Evolutionary conservation across 73 alveolate species (phyloP).

Genomic region (Stentor roeselii): DNA sequence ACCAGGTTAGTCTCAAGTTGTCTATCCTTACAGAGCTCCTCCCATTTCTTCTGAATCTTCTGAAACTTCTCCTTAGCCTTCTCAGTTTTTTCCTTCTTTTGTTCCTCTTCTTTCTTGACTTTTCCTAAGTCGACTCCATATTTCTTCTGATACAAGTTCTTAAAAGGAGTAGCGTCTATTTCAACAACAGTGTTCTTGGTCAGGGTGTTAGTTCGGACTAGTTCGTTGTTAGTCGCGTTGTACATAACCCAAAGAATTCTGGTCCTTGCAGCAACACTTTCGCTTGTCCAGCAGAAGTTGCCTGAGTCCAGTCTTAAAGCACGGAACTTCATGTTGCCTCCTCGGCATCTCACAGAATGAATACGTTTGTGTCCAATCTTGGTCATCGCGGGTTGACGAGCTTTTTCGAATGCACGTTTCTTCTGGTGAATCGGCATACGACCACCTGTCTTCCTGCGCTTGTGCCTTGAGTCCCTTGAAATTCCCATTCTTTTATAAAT

Average conservation of each 20-base stretch:
- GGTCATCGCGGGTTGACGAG: conserved; percentile 91
- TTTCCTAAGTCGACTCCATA: conserved; percentile 78
- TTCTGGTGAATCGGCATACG: conserved; percentile 97
- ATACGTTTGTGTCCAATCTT: conserved; percentile 62
- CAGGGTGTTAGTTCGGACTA: conserved; percentile 96
- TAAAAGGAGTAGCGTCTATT: conserved; percentile 97
- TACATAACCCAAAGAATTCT: conserved; percentile 91
- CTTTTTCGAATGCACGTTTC: conserved; percentile 97
- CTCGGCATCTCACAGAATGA: conserved; percentile 43
- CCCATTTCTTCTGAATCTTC: conserved; percentile 62
- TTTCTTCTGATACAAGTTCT: conserved; percentile 81
- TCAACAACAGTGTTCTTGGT: conserved; percentile 90
- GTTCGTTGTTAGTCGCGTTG: conserved; percentile 97
- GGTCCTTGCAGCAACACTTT: too few relatives aligned
- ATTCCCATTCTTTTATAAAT: conserved; percentile 98
- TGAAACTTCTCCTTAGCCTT: conserved; percentile 62
- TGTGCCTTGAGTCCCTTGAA: conserved; percentile 94
- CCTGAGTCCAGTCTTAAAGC: conserved; percentile 92
- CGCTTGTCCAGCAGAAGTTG: conserved; percentile 92
- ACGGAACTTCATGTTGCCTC: conserved; percentile 80
- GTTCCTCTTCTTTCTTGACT: conserved; percentile 51
- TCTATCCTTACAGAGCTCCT: conserved; percentile 55
- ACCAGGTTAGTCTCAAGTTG: conserved; percentile 65
- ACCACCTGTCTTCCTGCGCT: conserved; percentile 97
- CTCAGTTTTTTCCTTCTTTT: conserved; percentile 41